phyloP scores from a whole-genome alignment of 345 rosid species.

The Salix exigua region DNA sequence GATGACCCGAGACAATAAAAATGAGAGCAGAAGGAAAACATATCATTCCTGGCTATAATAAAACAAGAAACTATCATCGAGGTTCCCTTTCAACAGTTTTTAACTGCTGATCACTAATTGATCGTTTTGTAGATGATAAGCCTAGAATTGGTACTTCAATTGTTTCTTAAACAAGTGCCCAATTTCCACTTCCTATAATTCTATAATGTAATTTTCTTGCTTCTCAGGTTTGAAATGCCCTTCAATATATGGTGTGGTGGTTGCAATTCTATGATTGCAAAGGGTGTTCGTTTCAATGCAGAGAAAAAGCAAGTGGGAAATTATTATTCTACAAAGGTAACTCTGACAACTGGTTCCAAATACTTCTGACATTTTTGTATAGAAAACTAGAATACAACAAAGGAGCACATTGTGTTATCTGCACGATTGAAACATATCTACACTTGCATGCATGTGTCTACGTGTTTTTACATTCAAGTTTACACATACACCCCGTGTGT shows the following conservation, averaged over 20 bases:
- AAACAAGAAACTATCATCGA: not conserved
- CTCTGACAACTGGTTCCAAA: not conserved
- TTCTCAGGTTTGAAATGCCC: conserved; percentile 93
- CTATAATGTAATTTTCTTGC: not conserved
- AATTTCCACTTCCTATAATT: not conserved
- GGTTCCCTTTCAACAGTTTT: not conserved
- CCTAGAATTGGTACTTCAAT: not conserved
- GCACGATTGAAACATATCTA: not conserved
- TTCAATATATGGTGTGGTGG: conserved; percentile 97
- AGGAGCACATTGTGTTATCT: not conserved
- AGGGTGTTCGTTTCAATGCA: conserved; percentile 96
- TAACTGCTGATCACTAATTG: not conserved
- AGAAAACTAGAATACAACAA: not conserved
- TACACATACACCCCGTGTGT: rapidly evolving
- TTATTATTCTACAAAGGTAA: conserved; percentile 94
- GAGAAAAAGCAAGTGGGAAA: conserved; percentile 98
- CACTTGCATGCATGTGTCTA: not conserved
- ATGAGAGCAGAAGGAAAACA: not conserved
- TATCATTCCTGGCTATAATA: no score
- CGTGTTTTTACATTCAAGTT: not conserved
- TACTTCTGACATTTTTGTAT: not conserved
- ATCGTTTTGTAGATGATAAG: not conserved
- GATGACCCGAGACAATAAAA: not conserved
- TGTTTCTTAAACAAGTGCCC: not conserved
- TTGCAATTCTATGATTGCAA: conserved; percentile 90